Evolutionary conservation across 805 yeast genomes (phyloP).

Genomic region (Kluyveromyces wickerhamii): DNA sequence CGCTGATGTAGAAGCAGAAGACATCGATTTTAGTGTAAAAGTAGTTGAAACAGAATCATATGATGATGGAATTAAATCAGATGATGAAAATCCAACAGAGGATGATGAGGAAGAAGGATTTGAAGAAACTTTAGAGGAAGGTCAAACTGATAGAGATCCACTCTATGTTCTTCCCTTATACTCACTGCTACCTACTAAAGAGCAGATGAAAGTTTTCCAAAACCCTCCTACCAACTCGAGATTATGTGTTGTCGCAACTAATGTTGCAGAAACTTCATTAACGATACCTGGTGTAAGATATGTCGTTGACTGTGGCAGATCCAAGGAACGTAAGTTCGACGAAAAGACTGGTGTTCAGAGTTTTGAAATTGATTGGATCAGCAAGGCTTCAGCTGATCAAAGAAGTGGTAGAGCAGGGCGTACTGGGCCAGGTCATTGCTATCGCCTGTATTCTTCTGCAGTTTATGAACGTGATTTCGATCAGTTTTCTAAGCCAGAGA

Average conservation of each 20-base stretch:
- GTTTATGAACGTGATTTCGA: conserved; percentile 79
- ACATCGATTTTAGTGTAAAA: conserved; percentile 62
- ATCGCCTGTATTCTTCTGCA: conserved; percentile 87
- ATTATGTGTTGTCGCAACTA: conserved; percentile 89
- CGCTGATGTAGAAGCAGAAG: conserved; percentile 79
- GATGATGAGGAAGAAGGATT: conserved; percentile 48
- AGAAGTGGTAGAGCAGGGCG: conserved; percentile 97
- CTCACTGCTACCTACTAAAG: conserved; percentile 86
- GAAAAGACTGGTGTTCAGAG: conserved; percentile 87
- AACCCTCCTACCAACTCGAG: conserved; percentile 80
- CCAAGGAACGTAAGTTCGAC: conserved; percentile 79
- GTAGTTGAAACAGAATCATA: conserved; percentile 28
- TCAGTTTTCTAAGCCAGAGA: conserved; percentile 83
- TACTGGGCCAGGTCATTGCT: conserved; percentile 98
- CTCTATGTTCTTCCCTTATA: conserved; percentile 86
- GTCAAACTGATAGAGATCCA: conserved; percentile 67
- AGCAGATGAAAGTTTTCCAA: conserved; percentile 89
- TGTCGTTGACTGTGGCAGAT: conserved; percentile 91
- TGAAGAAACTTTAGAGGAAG: conserved; percentile 64
- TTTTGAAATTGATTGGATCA: conserved; percentile 83
- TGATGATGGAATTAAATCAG: conserved; percentile 28
- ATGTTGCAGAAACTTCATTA: conserved; percentile 94
- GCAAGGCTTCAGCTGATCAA: conserved; percentile 94
- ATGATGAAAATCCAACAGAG: conserved; percentile 31
- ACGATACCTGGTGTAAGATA: conserved; percentile 94